Conservation (phyloP, 306 rosid genomes). For the Arachis stenosperma region DNA sequence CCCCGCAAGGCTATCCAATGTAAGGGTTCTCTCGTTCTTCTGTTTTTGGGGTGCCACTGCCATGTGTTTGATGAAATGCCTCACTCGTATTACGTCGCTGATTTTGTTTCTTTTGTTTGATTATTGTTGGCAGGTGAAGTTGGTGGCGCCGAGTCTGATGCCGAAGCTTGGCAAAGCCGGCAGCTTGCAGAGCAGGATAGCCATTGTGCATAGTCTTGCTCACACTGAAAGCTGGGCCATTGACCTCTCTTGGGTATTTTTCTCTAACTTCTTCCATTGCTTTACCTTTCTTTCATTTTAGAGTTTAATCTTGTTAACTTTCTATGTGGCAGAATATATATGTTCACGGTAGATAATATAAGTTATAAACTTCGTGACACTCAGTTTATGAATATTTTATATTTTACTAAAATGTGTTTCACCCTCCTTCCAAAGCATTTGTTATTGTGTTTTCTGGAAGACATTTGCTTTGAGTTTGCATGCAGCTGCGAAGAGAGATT, state of each 20-base stretch:
- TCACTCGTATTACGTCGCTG: slow-evolving; percentile 5
- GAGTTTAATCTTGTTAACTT: background rate
- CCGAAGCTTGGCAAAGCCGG: slow-evolving; percentile 96
- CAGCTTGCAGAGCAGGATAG: slow-evolving; percentile 86
- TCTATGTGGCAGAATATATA: background rate
- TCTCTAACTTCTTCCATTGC: background rate
- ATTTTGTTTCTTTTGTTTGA: background rate
- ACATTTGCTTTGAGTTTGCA: background rate
- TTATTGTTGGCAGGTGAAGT: slow-evolving; percentile 54
- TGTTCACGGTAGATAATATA: background rate
- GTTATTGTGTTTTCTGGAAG: slow-evolving; percentile 4
- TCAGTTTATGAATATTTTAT: background rate
- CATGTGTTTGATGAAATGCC: slow-evolving; percentile 45
- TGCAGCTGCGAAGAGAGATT: background rate
- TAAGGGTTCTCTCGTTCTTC: slow-evolving; percentile 1
- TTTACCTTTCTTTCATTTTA: background rate
- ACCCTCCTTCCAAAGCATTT: slow-evolving; percentile 14
- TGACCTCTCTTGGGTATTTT: slow-evolving; percentile 84
- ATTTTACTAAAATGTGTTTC: slow-evolving; percentile 7
- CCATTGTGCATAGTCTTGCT: slow-evolving; percentile 82
- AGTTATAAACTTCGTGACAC: background rate
- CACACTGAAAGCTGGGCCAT: slow-evolving; percentile 96
- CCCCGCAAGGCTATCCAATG: slow-evolving; percentile 75
- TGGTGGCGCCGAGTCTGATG: slow-evolving; percentile 79
- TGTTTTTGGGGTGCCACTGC: background rate